phyloP scores from a whole-genome alignment of 2,329 filamentous ascomycete species.

The Orbilia blumenaviensis region DNA sequence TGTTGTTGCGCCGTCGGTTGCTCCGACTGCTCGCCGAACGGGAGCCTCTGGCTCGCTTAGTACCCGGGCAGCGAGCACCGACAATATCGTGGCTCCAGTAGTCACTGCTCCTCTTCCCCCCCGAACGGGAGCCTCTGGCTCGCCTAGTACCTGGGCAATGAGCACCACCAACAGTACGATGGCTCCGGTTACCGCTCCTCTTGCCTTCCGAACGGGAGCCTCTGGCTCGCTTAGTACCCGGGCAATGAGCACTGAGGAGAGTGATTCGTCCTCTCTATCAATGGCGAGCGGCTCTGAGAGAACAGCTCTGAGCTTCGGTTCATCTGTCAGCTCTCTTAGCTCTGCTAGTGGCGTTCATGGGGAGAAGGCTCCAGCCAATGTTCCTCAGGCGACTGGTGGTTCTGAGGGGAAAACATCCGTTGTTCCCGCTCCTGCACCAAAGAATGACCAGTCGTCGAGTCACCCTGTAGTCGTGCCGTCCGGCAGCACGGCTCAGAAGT shows the following conservation, averaged over 20 bases:
- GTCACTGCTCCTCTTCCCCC: conserved; percentile 2
- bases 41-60: neutral
- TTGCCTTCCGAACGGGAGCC: neutral
- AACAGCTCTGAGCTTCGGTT: neutral
- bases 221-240: neutral
- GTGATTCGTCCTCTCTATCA: neutral
- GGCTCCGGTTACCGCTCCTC: conserved; percentile 4
- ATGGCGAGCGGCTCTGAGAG: neutral
- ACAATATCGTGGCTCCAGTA: neutral
- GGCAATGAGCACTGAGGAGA: conserved; percentile 6
- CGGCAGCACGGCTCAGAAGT: neutral
- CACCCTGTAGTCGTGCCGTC: neutral
- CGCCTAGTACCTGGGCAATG: neutral
- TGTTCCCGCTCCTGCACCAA: neutral
- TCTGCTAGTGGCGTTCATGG: neutral
- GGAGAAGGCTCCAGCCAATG: neutral
- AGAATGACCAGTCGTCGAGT: neutral
- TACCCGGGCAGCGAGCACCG: conserved; percentile 6
- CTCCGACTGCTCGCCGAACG: neutral
- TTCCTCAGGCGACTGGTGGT: neutral
- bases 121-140: neutral
- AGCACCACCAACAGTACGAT: neutral
- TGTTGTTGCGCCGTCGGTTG: neutral
- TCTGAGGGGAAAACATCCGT: neutral
- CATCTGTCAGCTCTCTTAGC: neutral